Evolutionary conservation across 139 green algal genomes (phyloP).

Genomic region (Coelastrella sp.): DNA sequence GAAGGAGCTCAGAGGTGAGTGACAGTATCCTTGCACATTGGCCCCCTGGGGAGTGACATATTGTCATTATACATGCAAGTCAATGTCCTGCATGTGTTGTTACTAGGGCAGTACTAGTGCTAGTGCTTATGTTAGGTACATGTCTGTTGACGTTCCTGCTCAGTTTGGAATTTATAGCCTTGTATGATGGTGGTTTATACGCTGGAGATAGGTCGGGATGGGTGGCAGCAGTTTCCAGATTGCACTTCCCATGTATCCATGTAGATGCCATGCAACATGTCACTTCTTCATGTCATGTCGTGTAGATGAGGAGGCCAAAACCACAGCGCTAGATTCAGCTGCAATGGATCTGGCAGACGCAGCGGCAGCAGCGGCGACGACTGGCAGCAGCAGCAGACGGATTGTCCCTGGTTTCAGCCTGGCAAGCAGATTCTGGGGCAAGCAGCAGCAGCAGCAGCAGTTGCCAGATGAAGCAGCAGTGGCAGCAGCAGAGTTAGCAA

Average conservation of each 20-base stretch:
- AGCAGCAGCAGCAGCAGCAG: slow-evolving; percentile 20
- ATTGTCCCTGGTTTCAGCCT: background rate
- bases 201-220: too few relatives aligned
- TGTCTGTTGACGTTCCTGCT: too few relatives aligned
- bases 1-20: slow-evolving; percentile 25
- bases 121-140: too few relatives aligned
- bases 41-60: too few relatives aligned
- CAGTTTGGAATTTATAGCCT: too few relatives aligned
- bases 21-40: too few relatives aligned
- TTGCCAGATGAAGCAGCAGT: background rate
- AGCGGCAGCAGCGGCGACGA: background rate
- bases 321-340: slow-evolving; percentile 12
- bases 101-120: too few relatives aligned
- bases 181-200: too few relatives aligned
- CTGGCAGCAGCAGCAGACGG: background rate
- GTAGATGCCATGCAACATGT: background rate
- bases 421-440: background rate
- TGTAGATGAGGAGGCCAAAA: slow-evolving; percentile 44
- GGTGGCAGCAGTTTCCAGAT: too few relatives aligned
- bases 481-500: background rate
- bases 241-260: too few relatives aligned
- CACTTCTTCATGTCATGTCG: background rate
- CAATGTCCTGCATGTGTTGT: too few relatives aligned
- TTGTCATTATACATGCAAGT: too few relatives aligned
- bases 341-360: background rate